Evolutionary conservation across 305 asterid species (phyloP), one percentile per base, ranked within the genome.

Genomic region (Coffea humblotiana): DNA sequence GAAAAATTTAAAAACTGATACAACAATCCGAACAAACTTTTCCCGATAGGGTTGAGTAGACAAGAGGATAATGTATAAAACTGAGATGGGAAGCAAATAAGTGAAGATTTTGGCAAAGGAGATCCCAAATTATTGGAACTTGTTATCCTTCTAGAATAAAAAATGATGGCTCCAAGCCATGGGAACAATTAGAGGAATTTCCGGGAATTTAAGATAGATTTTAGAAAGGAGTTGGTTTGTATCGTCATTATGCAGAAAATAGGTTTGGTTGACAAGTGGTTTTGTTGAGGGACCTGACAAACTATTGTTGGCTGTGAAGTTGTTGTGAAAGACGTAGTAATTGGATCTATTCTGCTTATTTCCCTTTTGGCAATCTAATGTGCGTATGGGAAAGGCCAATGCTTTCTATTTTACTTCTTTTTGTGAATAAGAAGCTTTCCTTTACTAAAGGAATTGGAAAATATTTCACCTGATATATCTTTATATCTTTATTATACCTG

Each of bases 81-180:
- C 16, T 66, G 45, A 66, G 71, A 66, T 66, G 77, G 29, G 19
- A 29, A 73, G 77, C 76, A 72, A 18, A 52, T 72, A 72, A 72
- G 25, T 49, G 45, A 51, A 72, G 9, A n/a, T 18, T n/a, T 27
- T 29, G 77, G 63, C 58, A 37, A 40, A 27, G 2, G 37, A 29
- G 9, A 51, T 6, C 60, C 49, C 13, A 72, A 37, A 49, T 7
- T 16, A 72, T 10, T 72, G 29, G 9, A 72, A 32, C 3, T 49
- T 16, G 27, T 40, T 48, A 49, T n/a, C 63, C 64, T 35, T 43
- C 2, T 11, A 9, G 29, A 70, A 70, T 8, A 5, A 23, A 6
- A 47, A 52, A 72, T n/a, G 35, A 66, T 32, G 71, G 71, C 21
- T 66, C 9, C 70, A 27, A 3, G 70, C 21, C 1, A 3, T 8